Evolutionary conservation across 2,329 filamentous ascomycete species (phyloP), one percentile per base, ranked within the genome.

Genomic region (Lasiodiplodia sp.): DNA sequence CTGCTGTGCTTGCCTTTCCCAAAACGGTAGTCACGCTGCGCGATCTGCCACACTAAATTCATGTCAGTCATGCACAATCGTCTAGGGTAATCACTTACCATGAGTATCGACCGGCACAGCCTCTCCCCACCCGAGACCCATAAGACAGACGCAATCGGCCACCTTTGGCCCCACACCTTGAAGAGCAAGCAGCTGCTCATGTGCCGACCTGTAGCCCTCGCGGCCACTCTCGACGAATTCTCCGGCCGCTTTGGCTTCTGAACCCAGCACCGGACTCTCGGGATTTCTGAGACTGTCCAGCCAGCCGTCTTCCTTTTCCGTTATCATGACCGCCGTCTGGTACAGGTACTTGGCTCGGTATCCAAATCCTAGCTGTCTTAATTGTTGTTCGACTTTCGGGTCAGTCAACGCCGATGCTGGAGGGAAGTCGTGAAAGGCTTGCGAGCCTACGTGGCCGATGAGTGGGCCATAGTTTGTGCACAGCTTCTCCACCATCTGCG

Each of bases 91-190:
- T 31, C 21, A 74, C 79, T 76, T 73, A 86, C 84, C 87, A 80
- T 99, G 96, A 1, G 96, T 99, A 79, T 99, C 96, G 38, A 99
- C 92, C 0, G 96, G 96, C 1, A 99, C 94, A 2, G 94, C 90
- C 80, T 98, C 95, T 38, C 92, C 92, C 95, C 96, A 99, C 34
- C 94, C 95, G 16, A 99, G 82, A 0, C 96, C 96, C 92, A 99
- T 97, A 23, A 99, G 83, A 76, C 92, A 97, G 8, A 98, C 94
- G 76, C 96, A 99, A 78, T 99, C 96, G 6, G 96, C 92, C 0
- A 99, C 96, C 79, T 99, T 99, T 0, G 96, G 96, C 0, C 96
- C 96, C 6, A 99, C 96, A 1, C 96, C 96, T 68, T 94, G 89
- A 25, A 99, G 85, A 6, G 86, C 82, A 1, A 98, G 84, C 2